Evolutionary conservation across 495 filamentous ascomycete species (phyloP).

Genomic region (Penicillium soppii): DNA sequence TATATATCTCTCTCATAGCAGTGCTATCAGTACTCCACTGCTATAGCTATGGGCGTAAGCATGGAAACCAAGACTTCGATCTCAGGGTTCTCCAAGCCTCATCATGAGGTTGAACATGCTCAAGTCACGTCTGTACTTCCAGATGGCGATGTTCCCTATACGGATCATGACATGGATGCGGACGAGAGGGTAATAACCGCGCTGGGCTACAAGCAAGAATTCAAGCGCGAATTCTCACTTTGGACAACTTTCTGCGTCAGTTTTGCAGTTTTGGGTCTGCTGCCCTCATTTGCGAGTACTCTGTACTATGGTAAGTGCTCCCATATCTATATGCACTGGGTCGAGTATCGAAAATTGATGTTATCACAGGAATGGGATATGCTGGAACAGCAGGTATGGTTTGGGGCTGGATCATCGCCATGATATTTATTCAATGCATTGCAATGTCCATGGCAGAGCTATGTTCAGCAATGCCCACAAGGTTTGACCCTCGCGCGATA

Average conservation of each 20-base stretch:
- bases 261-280: constrained; percentile 71
- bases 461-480: constrained; percentile 67
- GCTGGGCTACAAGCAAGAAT: constrained; percentile 77
- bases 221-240: constrained; percentile 80
- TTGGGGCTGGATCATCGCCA: constrained; percentile 78
- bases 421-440: constrained; percentile 73
- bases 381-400: constrained; percentile 80
- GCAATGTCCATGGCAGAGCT: constrained; percentile 67
- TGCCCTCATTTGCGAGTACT: constrained; percentile 74
- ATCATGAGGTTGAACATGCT: constrained; percentile 43
- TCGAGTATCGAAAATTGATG: constrained; percentile 11
- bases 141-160: constrained; percentile 60
- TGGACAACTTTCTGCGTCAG: constrained; percentile 80
- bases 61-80: constrained; percentile 14
- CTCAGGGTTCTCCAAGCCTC: constrained; percentile 21
- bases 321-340: not conserved
- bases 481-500: constrained; percentile 24
- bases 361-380: constrained; percentile 64
- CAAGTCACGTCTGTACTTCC: constrained; percentile 69
- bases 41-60: not conserved
- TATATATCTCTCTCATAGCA: not conserved
- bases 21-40: not conserved
- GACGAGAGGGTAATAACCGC: constrained; percentile 71
- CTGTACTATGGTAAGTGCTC: constrained; percentile 59
- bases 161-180: constrained; percentile 49